These are phyloP conservation scores for Sporothrix inflata DNA, from an alignment of 2,329 filamentous ascomycete species.

Conservation along the genomic window DNA sequence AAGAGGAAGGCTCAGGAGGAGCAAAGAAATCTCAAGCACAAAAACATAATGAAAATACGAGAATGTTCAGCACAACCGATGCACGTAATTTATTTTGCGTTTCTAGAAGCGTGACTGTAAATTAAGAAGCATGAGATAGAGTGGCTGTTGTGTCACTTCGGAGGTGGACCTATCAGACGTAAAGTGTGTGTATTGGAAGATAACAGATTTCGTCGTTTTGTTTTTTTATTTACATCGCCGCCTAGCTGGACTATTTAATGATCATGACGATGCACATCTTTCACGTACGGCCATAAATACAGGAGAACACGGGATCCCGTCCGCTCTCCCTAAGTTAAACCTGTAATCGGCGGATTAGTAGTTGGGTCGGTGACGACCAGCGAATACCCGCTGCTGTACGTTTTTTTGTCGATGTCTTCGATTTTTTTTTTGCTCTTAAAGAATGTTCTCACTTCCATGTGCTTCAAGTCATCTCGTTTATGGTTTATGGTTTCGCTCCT, in stretches of 20 bases:
- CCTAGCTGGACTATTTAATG: not conserved
- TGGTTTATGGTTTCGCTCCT: too few species aligned
- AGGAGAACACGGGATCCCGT: conserved; percentile 5
- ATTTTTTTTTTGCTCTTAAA: not conserved
- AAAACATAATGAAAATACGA: not conserved
- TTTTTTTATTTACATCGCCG: too few species aligned
- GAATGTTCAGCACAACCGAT: not conserved
- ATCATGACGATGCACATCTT: not conserved
- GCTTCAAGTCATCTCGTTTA: not conserved
- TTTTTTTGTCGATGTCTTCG: not conserved
- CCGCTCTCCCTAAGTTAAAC: conserved; percentile 8
- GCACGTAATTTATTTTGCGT: not conserved
- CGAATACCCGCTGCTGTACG: conserved; percentile 16
- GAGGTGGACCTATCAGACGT: too few species aligned
- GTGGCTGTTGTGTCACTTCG: not conserved
- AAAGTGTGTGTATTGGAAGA: too few species aligned
- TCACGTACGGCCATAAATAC: conserved; percentile 2
- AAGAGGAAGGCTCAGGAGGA: not conserved
- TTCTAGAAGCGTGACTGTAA: not conserved
- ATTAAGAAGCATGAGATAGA: not conserved
- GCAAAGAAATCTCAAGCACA: not conserved
- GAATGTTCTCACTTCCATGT: too few species aligned
- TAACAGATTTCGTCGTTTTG: too few species aligned
- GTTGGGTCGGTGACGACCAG: conserved; percentile 16
- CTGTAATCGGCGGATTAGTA: conserved; percentile 5